Conservation (phyloP, 768 basidiomycete genomes). For the Suillus clintonianus region DNA sequence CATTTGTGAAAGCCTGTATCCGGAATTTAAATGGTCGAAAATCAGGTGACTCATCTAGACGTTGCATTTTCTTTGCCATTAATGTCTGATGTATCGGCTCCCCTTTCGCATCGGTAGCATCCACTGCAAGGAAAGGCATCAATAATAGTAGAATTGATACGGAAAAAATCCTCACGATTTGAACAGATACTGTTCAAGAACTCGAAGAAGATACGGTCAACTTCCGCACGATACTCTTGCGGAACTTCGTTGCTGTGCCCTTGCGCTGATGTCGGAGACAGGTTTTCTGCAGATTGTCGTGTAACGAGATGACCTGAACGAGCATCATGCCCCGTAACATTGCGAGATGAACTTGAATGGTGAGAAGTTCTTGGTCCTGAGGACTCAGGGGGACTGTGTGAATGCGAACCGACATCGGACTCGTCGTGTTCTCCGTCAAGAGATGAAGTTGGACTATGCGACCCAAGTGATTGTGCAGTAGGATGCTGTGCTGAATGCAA, state of each 20-base stretch:
- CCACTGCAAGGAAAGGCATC: constrained; percentile 56
- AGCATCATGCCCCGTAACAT: constrained; percentile 13
- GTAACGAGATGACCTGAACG: constrained; percentile 17
- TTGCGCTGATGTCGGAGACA: constrained; percentile 14
- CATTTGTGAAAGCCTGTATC: constrained; percentile 96
- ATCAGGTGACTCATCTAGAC: constrained; percentile 92
- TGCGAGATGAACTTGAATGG: constrained; percentile 26
- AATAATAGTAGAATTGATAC: constrained; percentile 11
- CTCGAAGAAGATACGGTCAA: constrained; percentile 89
- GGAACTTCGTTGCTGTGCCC: constrained; percentile 66
- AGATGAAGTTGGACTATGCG: constrained; percentile 36
- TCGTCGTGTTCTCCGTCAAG: constrained; percentile 56
- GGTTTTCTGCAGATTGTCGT: constrained; percentile 27
- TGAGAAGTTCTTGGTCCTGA: constrained; percentile 22
- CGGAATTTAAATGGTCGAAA: constrained; percentile 99
- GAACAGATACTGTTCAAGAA: constrained; percentile 89
- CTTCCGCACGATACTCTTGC: constrained; percentile 75
- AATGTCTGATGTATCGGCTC: constrained; percentile 97
- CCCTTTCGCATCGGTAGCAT: constrained; percentile 90
- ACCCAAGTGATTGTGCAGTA: constrained; percentile 8
- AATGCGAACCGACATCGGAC: constrained; percentile 41
- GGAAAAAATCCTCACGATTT: constrained; percentile 62
- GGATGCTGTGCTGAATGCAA: constrained; percentile 22
- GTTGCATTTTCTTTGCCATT: constrained; percentile 99
- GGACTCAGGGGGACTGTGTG: constrained; percentile 33